These are phyloP conservation scores for Rosa chinensis DNA, from an alignment of 306 rosid genomes.

Conservation along the genomic window DNA sequence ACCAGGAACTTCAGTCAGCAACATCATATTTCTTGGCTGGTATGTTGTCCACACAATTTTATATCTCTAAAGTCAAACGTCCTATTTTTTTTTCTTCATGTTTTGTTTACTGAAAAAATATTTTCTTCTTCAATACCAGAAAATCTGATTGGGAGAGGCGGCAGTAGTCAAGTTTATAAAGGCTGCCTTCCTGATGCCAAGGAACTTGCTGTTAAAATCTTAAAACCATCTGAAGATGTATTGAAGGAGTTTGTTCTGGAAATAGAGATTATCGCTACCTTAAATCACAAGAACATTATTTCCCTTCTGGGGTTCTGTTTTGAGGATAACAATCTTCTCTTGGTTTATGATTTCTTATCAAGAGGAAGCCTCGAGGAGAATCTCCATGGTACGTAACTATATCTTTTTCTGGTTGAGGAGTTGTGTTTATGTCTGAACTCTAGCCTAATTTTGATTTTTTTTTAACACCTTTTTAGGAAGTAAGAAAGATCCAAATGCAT, in stretches of 20 bases:
- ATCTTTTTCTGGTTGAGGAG: background rate
- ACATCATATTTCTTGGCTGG: slow-evolving; percentile 84
- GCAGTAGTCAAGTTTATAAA: slow-evolving; percentile 85
- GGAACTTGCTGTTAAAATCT: slow-evolving; percentile 91
- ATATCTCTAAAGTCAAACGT: slow-evolving; percentile 17
- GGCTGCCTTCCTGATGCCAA: slow-evolving; percentile 86
- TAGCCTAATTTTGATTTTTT: background rate
- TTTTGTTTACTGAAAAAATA: background rate
- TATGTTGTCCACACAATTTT: slow-evolving; percentile 32
- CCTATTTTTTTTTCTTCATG: background rate
- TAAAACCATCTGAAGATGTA: slow-evolving; percentile 80
- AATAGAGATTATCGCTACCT: slow-evolving; percentile 80
- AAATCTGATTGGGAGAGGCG: slow-evolving; percentile 90
- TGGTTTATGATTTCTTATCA: slow-evolving; percentile 87
- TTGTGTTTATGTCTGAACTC: background rate
- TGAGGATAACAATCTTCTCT: slow-evolving; percentile 75
- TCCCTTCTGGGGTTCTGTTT: slow-evolving; percentile 92
- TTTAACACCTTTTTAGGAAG: slow-evolving; percentile 44
- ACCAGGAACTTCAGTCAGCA: slow-evolving; percentile 69
- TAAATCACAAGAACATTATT: slow-evolving; percentile 81
- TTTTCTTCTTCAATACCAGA: slow-evolving; percentile 52
- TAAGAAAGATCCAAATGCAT: slow-evolving; percentile 54
- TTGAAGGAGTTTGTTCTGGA: slow-evolving; percentile 76
- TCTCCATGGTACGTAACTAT: slow-evolving; percentile 60
- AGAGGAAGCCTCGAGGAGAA: slow-evolving; percentile 99